Evolutionary conservation across 2,329 filamentous ascomycete genomes (phyloP), one percentile per base, ranked within the genome.

Genomic region (Metarhizium robertsii): DNA sequence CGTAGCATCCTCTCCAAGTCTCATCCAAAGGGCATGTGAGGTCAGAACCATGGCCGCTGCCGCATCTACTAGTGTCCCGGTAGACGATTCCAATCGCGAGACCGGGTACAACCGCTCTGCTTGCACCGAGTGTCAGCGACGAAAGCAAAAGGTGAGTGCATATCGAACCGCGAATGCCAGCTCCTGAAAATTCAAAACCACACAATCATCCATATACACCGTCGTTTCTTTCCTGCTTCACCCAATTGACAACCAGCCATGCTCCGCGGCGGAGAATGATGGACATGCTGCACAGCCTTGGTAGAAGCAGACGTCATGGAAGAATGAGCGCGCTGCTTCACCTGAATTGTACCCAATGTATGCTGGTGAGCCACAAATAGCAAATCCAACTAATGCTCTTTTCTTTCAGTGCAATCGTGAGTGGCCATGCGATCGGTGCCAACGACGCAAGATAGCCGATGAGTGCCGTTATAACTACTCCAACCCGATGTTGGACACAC

Each of bases 61-160:
- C 4, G 4, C 30, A 6, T 25, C 55, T 16, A 34, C 47, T 4
- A 30, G 36, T 7, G 30, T 30, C 52, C 11, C 55, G 34, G 20
- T 10, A 6, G 55, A 47, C 20, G 55, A 57, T 43, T 18, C 25
- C 5, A 52, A 52, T 14, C 53, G 50, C 5, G 55, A 57, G 52
- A 43, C 55, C 29, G 58, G 57, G 13, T 61, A 64, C 53, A 61
- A 65, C 56, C 66, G 67, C 53, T 64, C 66, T 16, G 72, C 74
- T 53, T 77, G 74, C 63, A 72, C 70, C 38, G 73, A 76, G 61
- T 77, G 69, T 52, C 68, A 72, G 59, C 68, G 69, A 43, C 64
- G 70, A 53, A 72, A 72, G 61, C 70, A 72, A 63, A 72, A 71
- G 64, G 69, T 68, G 57, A 16, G 58, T 42, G 16, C 46, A 1